These are phyloP conservation scores for Pleurotus tuoliensis DNA, from an alignment of 768 basidiomycete species.

Conservation along the genomic window DNA sequence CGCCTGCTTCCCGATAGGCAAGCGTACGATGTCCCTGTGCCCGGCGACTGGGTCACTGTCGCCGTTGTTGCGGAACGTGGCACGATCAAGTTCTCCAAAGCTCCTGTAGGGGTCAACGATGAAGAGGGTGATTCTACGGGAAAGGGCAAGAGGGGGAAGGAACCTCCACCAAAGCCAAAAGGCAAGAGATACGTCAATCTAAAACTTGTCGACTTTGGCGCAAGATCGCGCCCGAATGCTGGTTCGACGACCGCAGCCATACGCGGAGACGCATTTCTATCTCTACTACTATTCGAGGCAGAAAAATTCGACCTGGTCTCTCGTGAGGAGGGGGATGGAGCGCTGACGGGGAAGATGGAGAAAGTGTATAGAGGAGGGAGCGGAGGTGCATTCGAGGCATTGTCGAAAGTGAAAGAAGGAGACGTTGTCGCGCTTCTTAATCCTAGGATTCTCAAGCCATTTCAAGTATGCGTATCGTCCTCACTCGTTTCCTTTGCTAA, in stretches of 20 bases:
- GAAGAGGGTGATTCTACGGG: conserved; percentile 34
- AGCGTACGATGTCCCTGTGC: conserved; percentile 87
- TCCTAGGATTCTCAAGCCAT: conserved; percentile 82
- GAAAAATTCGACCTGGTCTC: conserved; percentile 62
- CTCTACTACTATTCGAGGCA: conserved; percentile 84
- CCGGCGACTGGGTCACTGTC: conserved; percentile 93
- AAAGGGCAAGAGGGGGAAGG: conserved; percentile 29
- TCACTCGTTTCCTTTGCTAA: not conserved
- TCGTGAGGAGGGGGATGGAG: conserved; percentile 39
- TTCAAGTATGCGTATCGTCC: conserved; percentile 50
- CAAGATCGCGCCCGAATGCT: conserved; percentile 49
- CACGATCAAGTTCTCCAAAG: conserved; percentile 66
- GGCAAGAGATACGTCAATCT: conserved; percentile 86
- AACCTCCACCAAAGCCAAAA: conserved; percentile 32
- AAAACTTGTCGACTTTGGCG: conserved; percentile 80
- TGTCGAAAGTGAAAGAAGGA: conserved; percentile 83
- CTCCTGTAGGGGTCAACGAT: conserved; percentile 53
- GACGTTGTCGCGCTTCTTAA: conserved; percentile 89
- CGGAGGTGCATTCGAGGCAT: conserved; percentile 85
- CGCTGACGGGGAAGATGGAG: conserved; percentile 28
- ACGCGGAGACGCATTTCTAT: conserved; percentile 80
- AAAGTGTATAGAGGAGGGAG: conserved; percentile 87
- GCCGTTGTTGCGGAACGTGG: conserved; percentile 93
- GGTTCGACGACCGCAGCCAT: conserved; percentile 45
- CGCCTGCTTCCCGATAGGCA: conserved; percentile 74